Conservation (phyloP, 148 eudicot species). For the Vaccinium darrowii region DNA sequence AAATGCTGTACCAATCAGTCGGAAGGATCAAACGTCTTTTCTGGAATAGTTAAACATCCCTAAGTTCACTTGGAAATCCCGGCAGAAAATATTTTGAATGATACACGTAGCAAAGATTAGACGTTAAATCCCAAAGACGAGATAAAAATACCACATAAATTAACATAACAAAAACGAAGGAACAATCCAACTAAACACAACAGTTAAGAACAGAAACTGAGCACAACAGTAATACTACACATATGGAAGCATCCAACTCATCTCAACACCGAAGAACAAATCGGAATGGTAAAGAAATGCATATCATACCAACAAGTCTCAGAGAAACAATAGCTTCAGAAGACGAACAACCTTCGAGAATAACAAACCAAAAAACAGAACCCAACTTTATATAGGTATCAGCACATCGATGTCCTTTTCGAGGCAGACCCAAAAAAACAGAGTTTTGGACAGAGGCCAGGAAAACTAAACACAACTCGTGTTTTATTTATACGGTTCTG, state of each 20-base stretch:
- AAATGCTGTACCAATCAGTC: constrained; percentile 69
- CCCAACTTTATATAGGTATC: neutral
- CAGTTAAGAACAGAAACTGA: neutral
- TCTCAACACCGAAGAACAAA: neutral
- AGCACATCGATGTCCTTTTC: neutral
- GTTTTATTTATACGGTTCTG: neutral
- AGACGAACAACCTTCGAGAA: too few relatives aligned
- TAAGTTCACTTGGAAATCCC: constrained; percentile 73
- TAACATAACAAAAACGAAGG: neutral
- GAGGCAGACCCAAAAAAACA: neutral
- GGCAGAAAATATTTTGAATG: constrained; percentile 31
- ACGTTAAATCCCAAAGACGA: neutral
- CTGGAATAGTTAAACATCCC: constrained; percentile 56
- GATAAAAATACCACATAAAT: neutral
- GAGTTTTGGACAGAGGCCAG: neutral
- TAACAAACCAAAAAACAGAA: too few relatives aligned
- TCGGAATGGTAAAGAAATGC: neutral
- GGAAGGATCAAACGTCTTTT: constrained; percentile 51
- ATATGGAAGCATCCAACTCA: neutral
- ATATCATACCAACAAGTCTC: neutral
- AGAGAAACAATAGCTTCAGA: too few relatives aligned
- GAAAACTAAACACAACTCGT: neutral
- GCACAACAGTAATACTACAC: neutral
- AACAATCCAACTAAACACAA: neutral
- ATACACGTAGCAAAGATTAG: neutral